A percentile compares a stretch with the other conserved stretches of the same genome.
Conservation (phyloP, 2,329 filamentous ascomycete genomes). For the Colletotrichum australisinense region DNA sequence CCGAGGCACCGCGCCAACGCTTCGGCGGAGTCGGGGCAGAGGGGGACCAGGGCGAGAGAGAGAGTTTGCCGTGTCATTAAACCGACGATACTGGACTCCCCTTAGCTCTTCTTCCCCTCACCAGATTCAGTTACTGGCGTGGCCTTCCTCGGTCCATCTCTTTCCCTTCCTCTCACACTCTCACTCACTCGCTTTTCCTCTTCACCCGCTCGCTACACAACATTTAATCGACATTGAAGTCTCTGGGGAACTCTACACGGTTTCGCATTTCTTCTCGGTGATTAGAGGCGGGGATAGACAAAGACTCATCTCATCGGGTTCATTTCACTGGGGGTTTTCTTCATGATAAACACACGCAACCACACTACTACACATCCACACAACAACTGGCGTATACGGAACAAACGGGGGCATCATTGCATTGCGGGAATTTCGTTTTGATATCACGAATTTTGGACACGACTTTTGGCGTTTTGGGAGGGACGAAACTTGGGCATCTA, state of each 20-base stretch:
- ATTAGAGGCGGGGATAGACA: constrained; percentile 13
- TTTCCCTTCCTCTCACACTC: not conserved
- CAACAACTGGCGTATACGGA: constrained; percentile 20
- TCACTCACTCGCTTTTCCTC: not conserved
- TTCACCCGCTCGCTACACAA: constrained; percentile 5
- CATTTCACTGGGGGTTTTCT: not conserved
- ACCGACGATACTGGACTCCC: not conserved
- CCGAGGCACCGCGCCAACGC: not conserved
- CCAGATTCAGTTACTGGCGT: not conserved
- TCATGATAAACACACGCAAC: not conserved
- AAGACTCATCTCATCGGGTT: not conserved
- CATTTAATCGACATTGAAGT: constrained; percentile 19
- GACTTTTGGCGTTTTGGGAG: constrained; percentile 7
- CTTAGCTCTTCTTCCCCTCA: no score
- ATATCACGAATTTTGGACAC: not conserved
- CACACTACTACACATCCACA: not conserved
- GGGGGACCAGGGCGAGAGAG: not conserved
- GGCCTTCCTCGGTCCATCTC: not conserved
- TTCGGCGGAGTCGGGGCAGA: not conserved
- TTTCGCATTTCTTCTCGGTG: not conserved
- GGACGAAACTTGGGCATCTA: not conserved
- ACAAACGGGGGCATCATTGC: constrained; percentile 20
- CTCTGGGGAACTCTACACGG: constrained; percentile 2
- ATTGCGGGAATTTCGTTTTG: constrained; percentile 21
- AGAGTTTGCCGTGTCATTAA: constrained; percentile 2